A percentile compares a stretch with the other conserved stretches of the same genome.
Conservation (phyloP, 345 rosid species). For the Hirschfeldia incana region DNA sequence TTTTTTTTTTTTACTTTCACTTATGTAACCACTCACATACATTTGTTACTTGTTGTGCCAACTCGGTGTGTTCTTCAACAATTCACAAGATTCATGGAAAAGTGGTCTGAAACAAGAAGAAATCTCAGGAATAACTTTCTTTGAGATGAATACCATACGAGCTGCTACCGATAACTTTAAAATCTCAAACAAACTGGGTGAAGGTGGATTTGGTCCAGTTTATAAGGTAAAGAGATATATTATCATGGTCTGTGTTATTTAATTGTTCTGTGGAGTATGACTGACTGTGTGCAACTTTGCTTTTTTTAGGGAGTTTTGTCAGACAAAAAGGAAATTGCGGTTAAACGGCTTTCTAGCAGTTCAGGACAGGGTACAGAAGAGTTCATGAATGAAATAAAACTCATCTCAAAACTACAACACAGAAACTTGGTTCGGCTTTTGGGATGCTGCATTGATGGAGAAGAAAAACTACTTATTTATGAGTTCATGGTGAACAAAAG, state of each 20-base stretch:
- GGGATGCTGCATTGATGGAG: slow-evolving; percentile 31
- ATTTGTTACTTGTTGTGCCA: no score
- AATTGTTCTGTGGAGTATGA: neutral
- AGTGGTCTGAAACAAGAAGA: slow-evolving; percentile 16
- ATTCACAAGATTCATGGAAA: slow-evolving; percentile 3
- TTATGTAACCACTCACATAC: neutral
- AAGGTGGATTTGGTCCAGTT: slow-evolving; percentile 40
- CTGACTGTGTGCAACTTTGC: neutral
- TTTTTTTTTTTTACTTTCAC: neutral
- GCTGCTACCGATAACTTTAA: slow-evolving; percentile 31
- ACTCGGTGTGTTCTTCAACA: no score
- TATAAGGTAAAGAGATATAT: slow-evolving; percentile 24
- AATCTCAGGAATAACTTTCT: slow-evolving; percentile 30
- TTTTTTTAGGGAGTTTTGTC: slow-evolving; percentile 15
- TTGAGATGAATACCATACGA: slow-evolving; percentile 24
- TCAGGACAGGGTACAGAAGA: slow-evolving; percentile 33
- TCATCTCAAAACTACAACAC: slow-evolving; percentile 35
- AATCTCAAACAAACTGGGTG: slow-evolving; percentile 29
- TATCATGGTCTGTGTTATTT: neutral
- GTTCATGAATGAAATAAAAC: slow-evolving; percentile 33
- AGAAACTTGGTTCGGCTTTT: slow-evolving; percentile 27
- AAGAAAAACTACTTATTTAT: slow-evolving; percentile 29
- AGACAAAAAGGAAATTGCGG: slow-evolving; percentile 23
- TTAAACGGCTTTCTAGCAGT: slow-evolving; percentile 38
- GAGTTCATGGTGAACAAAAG: slow-evolving; percentile 36